Evolutionary conservation across 768 basidiomycete genomes (phyloP), one percentile per base, ranked within the genome.

Genomic region (Cystobasidiopsis lactophilus): DNA sequence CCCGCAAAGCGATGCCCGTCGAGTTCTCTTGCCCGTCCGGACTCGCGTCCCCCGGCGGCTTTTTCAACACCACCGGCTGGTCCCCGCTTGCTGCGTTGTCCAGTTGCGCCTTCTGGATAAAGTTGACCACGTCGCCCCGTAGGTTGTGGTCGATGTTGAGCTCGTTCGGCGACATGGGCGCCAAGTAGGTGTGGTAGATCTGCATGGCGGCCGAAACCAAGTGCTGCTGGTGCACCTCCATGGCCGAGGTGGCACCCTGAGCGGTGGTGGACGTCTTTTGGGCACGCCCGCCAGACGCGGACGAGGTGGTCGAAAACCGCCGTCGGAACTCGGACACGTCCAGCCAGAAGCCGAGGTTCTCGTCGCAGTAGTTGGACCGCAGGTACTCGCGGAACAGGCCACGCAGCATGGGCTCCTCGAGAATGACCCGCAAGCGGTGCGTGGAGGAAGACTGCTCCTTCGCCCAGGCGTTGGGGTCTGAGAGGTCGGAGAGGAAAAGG

Each of bases 131-230:
- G 68, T 96, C 93, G 59, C 85, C 86, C 57, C 93, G 79, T 37
- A 98, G 72, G 37, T 82, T 84, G 66, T 98, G 93, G 64, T 98
- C 93, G 59, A 98, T 98, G 69, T 98, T 98, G 56, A 98, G 75
- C 69, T 96, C 93, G 69, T 81, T 85, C 54, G 80, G 82, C 65
- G 85, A 89, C 27, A 86, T 84, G 1, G 88, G 89, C 0, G 91
- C 93, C 23, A 98, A 78, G 63, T 95, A 98, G 49, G 77, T 88
- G 71, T 84, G 80, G 71, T 85, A 89, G 59, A 88, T 62, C 52
- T 59, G 54, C 59, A 91, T 88, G 5, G 93, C 89, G 53, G 85
- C 88, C 59, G 82, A 80, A 61, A 96, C 89, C 59, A 98, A 72
- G 23, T 84, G 76, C 64, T 91, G 85, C 70, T 96, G 89, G 66